Conservation (phyloP, 768 basidiomycete genomes). For the Hypholoma sublateritium region DNA sequence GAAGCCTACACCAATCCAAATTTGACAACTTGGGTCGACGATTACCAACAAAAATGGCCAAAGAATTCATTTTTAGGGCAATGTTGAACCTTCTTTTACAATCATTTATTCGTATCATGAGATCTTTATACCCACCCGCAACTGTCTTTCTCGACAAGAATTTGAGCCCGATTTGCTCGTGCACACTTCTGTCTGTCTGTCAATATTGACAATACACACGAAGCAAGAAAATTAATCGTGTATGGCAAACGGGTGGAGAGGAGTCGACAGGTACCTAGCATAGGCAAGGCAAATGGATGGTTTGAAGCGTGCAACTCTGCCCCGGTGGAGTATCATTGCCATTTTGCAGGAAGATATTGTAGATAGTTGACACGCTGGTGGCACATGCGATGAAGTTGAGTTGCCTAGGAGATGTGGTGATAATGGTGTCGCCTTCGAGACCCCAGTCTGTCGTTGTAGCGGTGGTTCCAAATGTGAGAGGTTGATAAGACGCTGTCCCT, state of each 20-base stretch:
- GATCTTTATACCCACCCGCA: background rate
- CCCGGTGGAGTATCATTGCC: slow-evolving; percentile 48
- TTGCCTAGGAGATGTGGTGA: slow-evolving; percentile 49
- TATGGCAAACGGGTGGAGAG: too few relatives aligned
- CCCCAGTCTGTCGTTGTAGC: slow-evolving; percentile 56
- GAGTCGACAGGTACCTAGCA: slow-evolving; percentile 27
- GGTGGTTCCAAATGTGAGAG: slow-evolving; percentile 43
- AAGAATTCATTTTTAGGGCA: slow-evolving; percentile 51
- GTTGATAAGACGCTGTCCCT: slow-evolving; percentile 46
- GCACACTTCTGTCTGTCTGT: too few relatives aligned
- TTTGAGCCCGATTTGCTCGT: too few relatives aligned
- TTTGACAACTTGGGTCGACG: slow-evolving; percentile 50
- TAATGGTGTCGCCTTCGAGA: slow-evolving; percentile 60
- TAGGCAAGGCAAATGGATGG: slow-evolving; percentile 44
- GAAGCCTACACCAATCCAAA: slow-evolving; percentile 75
- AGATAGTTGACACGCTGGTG: slow-evolving; percentile 39
- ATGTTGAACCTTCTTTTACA: slow-evolving; percentile 25
- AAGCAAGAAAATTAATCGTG: too few relatives aligned
- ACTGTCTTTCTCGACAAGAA: too few relatives aligned
- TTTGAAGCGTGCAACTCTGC: slow-evolving; percentile 35
- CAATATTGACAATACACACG: too few relatives aligned
- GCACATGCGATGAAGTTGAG: slow-evolving; percentile 57
- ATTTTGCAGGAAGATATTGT: slow-evolving; percentile 48
- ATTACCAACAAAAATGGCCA: slow-evolving; percentile 56
- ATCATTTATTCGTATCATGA: too few relatives aligned